Percentiles rank a stretch among this genome's conserved stretches.
phyloP scores from a whole-genome alignment of 768 basidiomycete genomes.

The Mycena capillaripes region DNA sequence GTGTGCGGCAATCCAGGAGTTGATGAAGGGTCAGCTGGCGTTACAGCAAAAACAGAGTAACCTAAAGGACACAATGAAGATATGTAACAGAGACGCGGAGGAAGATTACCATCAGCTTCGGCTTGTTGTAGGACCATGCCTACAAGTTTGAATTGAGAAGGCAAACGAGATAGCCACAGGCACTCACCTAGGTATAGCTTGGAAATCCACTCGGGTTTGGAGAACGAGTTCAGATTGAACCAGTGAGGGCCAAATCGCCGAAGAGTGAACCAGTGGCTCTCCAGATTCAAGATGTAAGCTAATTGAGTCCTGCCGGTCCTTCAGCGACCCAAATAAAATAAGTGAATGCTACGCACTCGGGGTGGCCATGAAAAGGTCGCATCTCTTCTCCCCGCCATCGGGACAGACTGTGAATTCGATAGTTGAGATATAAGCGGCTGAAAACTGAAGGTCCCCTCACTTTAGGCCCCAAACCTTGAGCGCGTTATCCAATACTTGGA shows the following conservation, averaged over 20 bases:
- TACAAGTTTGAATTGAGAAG: not conserved
- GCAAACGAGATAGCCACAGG: no score
- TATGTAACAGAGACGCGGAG: constrained; percentile 2
- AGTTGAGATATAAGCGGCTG: constrained; percentile 14
- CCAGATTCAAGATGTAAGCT: constrained; percentile 89
- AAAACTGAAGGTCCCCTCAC: constrained; percentile 51
- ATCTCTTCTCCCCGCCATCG: constrained; percentile 90
- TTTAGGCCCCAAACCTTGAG: constrained; percentile 87
- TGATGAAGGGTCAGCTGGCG: constrained; percentile 69
- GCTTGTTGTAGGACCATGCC: constrained; percentile 89
- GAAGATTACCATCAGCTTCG: constrained; percentile 78
- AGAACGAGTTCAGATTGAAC: constrained; percentile 91
- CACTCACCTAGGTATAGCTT: constrained; percentile 74
- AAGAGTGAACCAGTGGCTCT: constrained; percentile 89
- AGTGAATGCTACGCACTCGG: constrained; percentile 69
- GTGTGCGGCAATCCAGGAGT: constrained; percentile 71
- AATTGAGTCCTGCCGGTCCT: constrained; percentile 72
- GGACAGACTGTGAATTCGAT: constrained; percentile 66
- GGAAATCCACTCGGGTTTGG: constrained; percentile 85
- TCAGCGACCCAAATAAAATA: not conserved
- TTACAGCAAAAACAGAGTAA: constrained; percentile 86
- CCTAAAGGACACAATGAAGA: constrained; percentile 55
- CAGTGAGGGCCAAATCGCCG: constrained; percentile 69
- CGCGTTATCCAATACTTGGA: constrained; percentile 90
- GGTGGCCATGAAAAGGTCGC: constrained; percentile 79